phyloP scores from a whole-genome alignment of 345 rosid species.

The Salix dunnii region DNA sequence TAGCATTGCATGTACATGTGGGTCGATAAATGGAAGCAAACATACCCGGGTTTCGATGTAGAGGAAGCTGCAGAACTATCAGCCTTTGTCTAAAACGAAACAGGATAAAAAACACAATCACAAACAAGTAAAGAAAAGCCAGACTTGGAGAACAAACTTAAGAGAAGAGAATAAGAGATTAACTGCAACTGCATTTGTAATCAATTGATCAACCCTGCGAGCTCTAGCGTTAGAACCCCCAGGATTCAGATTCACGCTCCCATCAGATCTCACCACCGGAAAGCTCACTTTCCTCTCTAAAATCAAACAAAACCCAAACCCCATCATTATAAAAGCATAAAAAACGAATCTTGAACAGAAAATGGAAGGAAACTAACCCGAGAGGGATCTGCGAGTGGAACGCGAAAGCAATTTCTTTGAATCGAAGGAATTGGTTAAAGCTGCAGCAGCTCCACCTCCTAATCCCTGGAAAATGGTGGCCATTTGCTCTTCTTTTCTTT shows the following conservation, averaged over 20 bases:
- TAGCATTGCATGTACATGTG: no score
- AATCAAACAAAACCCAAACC: not conserved
- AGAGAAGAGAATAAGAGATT: not conserved
- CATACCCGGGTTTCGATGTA: constrained; percentile 64
- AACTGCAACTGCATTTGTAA: constrained; percentile 80
- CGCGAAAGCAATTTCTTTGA: constrained; percentile 39
- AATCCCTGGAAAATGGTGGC: constrained; percentile 60
- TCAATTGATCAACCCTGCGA: constrained; percentile 43
- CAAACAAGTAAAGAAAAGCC: not conserved
- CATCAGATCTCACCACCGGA: constrained; percentile 62
- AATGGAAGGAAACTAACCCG: constrained; percentile 37
- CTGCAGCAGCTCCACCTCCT: constrained; percentile 58
- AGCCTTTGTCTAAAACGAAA: constrained; percentile 47
- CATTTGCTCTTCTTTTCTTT: constrained; percentile 27
- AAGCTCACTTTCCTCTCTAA: constrained; percentile 46
- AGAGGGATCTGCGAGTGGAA: constrained; percentile 41
- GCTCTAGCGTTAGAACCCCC: constrained; percentile 30
- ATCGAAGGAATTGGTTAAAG: constrained; percentile 41
- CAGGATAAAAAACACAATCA: not conserved
- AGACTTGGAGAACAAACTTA: not conserved
- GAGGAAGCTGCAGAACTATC: constrained; percentile 53
- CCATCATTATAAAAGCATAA: not conserved
- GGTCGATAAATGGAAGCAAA: not conserved
- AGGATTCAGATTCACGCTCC: constrained; percentile 27
- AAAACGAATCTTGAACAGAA: not conserved